A percentile compares a stretch with the other conserved stretches of the same genome.
These are phyloP conservation scores for Vaccinium macrocarpon DNA, from an alignment of 148 eudicot genomes.

Conservation along the genomic window DNA sequence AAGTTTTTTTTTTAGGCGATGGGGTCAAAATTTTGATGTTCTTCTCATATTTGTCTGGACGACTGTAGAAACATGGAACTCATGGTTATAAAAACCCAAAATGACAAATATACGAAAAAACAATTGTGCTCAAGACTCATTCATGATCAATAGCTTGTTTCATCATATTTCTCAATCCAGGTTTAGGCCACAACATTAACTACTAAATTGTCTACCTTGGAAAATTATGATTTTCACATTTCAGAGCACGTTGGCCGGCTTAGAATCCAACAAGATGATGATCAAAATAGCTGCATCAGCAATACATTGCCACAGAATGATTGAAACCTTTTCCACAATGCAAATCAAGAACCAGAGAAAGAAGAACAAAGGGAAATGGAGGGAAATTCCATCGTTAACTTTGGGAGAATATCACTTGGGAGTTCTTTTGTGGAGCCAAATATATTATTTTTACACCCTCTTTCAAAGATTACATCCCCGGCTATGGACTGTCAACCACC, in stretches of 20 bases:
- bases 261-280: not conserved
- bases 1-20: not conserved
- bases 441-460: no score
- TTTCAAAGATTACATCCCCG: not conserved
- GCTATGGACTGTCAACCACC: not conserved
- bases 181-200: not conserved
- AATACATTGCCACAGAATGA: not conserved
- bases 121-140: not conserved
- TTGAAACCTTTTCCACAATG: not conserved
- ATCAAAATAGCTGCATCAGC: not conserved
- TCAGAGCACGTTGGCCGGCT: not conserved
- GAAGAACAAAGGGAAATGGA: not conserved
- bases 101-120: not conserved
- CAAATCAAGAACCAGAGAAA: constrained; percentile 1
- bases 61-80: not conserved
- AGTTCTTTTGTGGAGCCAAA: not conserved
- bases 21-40: not conserved
- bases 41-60: not conserved
- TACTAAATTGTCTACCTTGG: not conserved
- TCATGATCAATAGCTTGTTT: not conserved
- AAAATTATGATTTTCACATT: not conserved
- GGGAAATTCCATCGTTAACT: not conserved
- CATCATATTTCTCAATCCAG: not conserved
- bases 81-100: not conserved
- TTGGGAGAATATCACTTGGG: not conserved